These are phyloP conservation scores for Sabuloglossum arenarium DNA, from an alignment of 495 filamentous ascomycete genomes.

Conservation along the genomic window DNA sequence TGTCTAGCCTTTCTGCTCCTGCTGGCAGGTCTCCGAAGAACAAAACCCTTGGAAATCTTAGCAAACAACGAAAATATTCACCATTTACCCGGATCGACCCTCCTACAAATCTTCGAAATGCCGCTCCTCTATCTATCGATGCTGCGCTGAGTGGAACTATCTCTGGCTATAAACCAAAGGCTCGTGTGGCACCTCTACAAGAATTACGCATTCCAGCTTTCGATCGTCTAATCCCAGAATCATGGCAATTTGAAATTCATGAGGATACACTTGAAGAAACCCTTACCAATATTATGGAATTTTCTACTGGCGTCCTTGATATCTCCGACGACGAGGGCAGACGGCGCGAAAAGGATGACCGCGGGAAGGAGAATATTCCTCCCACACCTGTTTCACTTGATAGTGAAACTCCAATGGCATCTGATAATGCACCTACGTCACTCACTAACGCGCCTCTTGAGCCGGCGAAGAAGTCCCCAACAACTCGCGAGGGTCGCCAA, in stretches of 20 bases:
- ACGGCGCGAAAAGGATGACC: slow-evolving; percentile 22
- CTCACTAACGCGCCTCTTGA: background rate
- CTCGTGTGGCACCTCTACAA: slow-evolving; percentile 7
- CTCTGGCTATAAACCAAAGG: slow-evolving; percentile 24
- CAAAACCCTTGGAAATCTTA: slow-evolving; percentile 41
- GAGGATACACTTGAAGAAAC: slow-evolving; percentile 81
- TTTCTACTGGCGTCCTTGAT: slow-evolving; percentile 68
- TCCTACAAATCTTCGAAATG: slow-evolving; percentile 18
- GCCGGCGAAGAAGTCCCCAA: background rate
- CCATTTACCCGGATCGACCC: slow-evolving; percentile 40
- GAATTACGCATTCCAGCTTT: slow-evolving; percentile 11
- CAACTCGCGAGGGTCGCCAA: background rate
- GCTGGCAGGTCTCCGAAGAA: slow-evolving; percentile 25
- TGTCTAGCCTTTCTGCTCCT: background rate
- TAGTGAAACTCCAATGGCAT: background rate
- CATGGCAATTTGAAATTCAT: slow-evolving; percentile 88
- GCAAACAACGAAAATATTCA: slow-evolving; percentile 31
- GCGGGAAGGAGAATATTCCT: slow-evolving; percentile 86
- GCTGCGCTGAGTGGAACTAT: slow-evolving; percentile 54
- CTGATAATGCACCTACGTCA: background rate
- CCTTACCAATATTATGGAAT: slow-evolving; percentile 76
- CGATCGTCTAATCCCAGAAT: slow-evolving; percentile 25
- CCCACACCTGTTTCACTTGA: slow-evolving; percentile 25
- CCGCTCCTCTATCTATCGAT: slow-evolving; percentile 52
- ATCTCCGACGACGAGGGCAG: slow-evolving; percentile 45